Evolutionary conservation across 805 yeast species (phyloP), one percentile per base, ranked within the genome.

Genomic region (Cyberlindnera misumaiensis): DNA sequence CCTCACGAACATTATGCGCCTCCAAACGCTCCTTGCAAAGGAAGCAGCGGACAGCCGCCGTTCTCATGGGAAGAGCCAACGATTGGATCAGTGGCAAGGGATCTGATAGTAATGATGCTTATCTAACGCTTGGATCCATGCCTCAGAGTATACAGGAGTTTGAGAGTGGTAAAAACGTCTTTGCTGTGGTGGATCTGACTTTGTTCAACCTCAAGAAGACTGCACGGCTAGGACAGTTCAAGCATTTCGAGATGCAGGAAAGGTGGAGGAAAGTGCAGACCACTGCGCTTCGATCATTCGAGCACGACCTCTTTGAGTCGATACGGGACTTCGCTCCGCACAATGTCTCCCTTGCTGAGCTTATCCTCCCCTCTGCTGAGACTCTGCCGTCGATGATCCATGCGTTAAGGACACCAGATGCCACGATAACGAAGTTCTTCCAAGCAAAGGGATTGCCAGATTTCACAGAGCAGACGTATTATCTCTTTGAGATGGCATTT

Each of bases 401-500:
- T 13, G 14, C 28, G 11, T 26, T 32, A n/a, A 12, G 20, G 24
- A 20, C 34, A 13, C 17, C 34, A 30, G 20, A 15, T 16, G 20
- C 18, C n/a, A 30, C 32, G 8, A 14, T 30, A 9, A 13, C 13
- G 8, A 24, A 20, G 10, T 45, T 40, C 46, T 45, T 45, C 30
- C 10, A 14, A 6, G 7, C 38, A 11, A 40, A 42, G 12, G 11
- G n/a, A 3, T 12, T 35, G 4, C 5, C 25, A 13, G 33, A 34
- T 4, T 14, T 17, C 5, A 26, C 35, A 11, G 39, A 26, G 3
- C 43, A 41, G 10, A 32, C 31, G 3, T 33, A 43, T 12, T 44
- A 42, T 15, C 29, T 49, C 9, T 11, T 38, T 6, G 54, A 49
- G 20, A 30, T 16, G 10, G 44, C 49, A 11, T 43, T 38, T 13